Evolutionary conservation across 352 stramenopile genomes (phyloP).

Genomic region (Pythium rishiriense): DNA sequence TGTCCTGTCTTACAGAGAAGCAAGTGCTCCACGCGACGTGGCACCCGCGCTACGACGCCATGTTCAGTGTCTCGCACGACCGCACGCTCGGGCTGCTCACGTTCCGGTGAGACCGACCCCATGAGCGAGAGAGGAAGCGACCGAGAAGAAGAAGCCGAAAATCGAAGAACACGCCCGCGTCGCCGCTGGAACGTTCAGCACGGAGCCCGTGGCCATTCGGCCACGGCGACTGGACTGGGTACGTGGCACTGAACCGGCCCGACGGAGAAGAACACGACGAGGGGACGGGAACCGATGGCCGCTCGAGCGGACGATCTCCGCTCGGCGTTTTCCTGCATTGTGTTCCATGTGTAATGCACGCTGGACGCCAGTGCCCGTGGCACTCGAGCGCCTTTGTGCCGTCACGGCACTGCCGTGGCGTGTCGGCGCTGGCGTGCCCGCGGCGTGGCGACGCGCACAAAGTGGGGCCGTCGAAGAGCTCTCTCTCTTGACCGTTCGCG

Average conservation of each 20-base stretch:
- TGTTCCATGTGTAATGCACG: background rate
- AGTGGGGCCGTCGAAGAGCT: background rate
- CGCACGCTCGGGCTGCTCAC: constrained; percentile 75
- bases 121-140: background rate
- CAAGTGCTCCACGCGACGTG: constrained; percentile 86
- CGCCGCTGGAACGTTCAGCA: background rate
- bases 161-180: too few relatives aligned
- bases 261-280: too few relatives aligned
- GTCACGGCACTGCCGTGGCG: background rate
- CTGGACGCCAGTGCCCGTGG: background rate
- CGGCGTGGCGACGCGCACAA: background rate
- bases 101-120: constrained; percentile 62
- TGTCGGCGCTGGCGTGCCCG: background rate
- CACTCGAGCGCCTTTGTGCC: background rate
- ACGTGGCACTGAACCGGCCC: background rate
- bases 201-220: background rate
- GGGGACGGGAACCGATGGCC: too few relatives aligned
- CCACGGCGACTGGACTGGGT: background rate
- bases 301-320: background rate
- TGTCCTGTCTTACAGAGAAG: constrained; percentile 68
- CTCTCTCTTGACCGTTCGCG: background rate
- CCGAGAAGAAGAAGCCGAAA: background rate
- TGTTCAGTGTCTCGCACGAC: constrained; percentile 86
- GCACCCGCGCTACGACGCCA: constrained; percentile 80
- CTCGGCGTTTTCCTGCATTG: too few relatives aligned